Percentiles rank a stretch among this genome's conserved stretches.
Evolutionary conservation across 2,329 filamentous ascomycete species (phyloP).

Genomic region (Penicillium olsonii): DNA sequence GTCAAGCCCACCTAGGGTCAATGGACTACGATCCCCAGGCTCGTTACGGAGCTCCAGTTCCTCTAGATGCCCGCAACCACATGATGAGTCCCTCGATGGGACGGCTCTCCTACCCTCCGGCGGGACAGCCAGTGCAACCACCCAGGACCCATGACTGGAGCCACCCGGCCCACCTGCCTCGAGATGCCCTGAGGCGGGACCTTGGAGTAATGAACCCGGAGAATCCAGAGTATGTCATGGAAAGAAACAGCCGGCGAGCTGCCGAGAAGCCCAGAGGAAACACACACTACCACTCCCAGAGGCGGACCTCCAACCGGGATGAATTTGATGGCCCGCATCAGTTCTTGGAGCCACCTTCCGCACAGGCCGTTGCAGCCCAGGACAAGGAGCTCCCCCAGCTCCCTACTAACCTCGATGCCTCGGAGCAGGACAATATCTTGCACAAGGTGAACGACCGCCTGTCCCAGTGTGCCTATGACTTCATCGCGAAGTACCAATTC

Average conservation of each 20-base stretch:
- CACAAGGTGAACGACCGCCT: slow-evolving; percentile 80
- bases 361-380: slow-evolving; percentile 71
- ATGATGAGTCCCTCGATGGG: slow-evolving; percentile 30
- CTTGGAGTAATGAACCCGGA: slow-evolving; percentile 36
- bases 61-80: slow-evolving; percentile 29
- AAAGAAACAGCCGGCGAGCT: slow-evolving; percentile 36
- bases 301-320: slow-evolving; percentile 77
- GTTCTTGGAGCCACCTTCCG: slow-evolving; percentile 71
- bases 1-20: slow-evolving; percentile 26
- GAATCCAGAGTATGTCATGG: slow-evolving; percentile 38
- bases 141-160: slow-evolving; percentile 39
- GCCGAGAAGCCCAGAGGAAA: slow-evolving; percentile 34
- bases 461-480: slow-evolving; percentile 84
- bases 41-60: slow-evolving; percentile 31
- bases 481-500: slow-evolving; percentile 88
- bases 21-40: slow-evolving; percentile 35
- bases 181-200: slow-evolving; percentile 36
- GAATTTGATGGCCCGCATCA: slow-evolving; percentile 89
- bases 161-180: slow-evolving; percentile 31
- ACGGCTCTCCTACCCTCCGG: slow-evolving; percentile 33
- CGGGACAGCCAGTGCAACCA: slow-evolving; percentile 31
- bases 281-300: slow-evolving; percentile 52
- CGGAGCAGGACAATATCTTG: slow-evolving; percentile 82
- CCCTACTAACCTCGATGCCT: slow-evolving; percentile 77
- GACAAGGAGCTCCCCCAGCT: slow-evolving; percentile 79